A percentile compares a stretch with the other conserved stretches of the same genome.
phyloP scores from a whole-genome alignment of 257 asterid genomes.

The Leptodermis oblonga region DNA sequence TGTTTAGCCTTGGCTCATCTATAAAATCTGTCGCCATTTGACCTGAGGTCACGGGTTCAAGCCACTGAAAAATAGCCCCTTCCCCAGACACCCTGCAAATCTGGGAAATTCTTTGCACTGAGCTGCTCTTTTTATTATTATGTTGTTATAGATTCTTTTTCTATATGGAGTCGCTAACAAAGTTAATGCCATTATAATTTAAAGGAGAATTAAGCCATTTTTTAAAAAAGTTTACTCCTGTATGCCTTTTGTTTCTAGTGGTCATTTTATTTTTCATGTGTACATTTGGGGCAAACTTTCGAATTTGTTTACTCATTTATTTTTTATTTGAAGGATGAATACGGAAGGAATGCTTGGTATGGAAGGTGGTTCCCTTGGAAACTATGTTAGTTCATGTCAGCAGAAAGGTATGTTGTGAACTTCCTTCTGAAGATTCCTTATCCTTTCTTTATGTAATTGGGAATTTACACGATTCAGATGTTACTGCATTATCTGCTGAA shows the following conservation, averaged over 20 bases:
- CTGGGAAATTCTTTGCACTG: too few relatives aligned
- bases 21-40: too few relatives aligned
- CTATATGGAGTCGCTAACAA: background rate
- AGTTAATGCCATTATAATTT: background rate
- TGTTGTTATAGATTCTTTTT: background rate
- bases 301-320: background rate
- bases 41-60: too few relatives aligned
- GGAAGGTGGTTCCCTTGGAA: conserved; percentile 50
- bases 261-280: background rate
- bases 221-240: background rate
- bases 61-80: too few relatives aligned
- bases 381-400: conserved; percentile 29
- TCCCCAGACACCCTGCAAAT: too few relatives aligned
- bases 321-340: conserved; percentile 19
- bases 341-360: conserved; percentile 25
- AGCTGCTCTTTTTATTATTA: background rate
- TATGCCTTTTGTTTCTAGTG: background rate
- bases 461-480: conserved; percentile 49
- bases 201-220: background rate
- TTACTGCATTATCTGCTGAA: conserved; percentile 51
- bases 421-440: conserved; percentile 10
- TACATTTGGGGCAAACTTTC: background rate
- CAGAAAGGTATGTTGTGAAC: conserved; percentile 36
- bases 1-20: too few relatives aligned
- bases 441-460: background rate